Base-by-base conservation (phyloP, 345 rosid genomes). In the Rhodamnia argentea region DNA sequence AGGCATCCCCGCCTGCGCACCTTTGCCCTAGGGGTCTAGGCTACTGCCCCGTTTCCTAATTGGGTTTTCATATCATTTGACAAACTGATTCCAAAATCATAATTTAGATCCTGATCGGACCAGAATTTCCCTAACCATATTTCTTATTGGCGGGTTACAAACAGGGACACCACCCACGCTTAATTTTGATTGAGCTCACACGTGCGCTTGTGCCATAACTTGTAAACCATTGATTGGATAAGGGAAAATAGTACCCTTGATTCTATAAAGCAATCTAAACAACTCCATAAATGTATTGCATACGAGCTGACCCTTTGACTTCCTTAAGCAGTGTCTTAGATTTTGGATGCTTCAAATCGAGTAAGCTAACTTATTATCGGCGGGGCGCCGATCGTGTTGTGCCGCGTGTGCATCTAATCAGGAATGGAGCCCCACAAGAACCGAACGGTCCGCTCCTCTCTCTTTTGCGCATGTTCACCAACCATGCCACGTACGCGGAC, bases 1-100 rank as follows among this genome's bases (percentile, higher is more conserved):
- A 90, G 91, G 44, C 91, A 83, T 88, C 90, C 88, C 88, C 93
- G 83, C 87, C 90, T 60, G 47, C 64, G 42, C 70, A 23, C 50
- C 64, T 37, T 42, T 3, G 47, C 58, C 0, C 50, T 11, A 70
- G 47, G 26, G 4, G 26, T 18, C 81, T 70, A 37, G 47, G 47
- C 47, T 37, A 70, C 26, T 70, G 8, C 12, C 13, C 13, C 47
- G 7, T 70, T 70, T 37, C 47, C 47, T 18, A 10, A 4, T 9
- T 2, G 47, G 47, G 81, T 70, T 70, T 42, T 5, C 81, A 32
- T 70, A 9, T 18, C 47, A 22, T 57, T 22, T 4, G 13, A 57
- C 3, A 10, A 23, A 24, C 22, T 57, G 60, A 57, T 57, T 24
- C 13, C 60, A 57, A 23, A 24, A 0, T 11, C 60, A 23, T 57